Percentiles rank a stretch among this genome's conserved stretches.
phyloP scores from a whole-genome alignment of 352 stramenopile genomes.

The Globisporangium irregulare region DNA sequence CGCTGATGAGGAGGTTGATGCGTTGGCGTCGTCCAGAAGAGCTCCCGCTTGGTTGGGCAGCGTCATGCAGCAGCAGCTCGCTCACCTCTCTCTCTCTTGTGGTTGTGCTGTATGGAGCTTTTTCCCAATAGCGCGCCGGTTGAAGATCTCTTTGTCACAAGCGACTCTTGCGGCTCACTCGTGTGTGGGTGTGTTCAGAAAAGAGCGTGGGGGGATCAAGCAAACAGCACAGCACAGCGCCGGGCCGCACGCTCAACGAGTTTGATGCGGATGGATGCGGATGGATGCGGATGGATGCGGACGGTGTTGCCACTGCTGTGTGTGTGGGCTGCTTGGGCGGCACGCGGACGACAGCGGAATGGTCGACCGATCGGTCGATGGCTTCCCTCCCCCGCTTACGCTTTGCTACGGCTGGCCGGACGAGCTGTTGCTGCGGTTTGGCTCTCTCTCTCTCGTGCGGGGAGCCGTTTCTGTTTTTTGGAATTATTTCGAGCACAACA shows the following conservation, averaged over 20 bases:
- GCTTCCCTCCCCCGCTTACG: neutral
- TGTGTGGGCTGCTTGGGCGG: neutral
- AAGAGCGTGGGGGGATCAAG: neutral
- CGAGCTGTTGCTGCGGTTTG: neutral
- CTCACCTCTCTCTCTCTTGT: neutral
- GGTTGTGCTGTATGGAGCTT: neutral
- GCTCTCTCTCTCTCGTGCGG: neutral
- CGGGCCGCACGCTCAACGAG: neutral
- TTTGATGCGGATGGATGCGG: neutral
- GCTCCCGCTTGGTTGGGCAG: slow-evolving; percentile 6
- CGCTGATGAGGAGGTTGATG: neutral
- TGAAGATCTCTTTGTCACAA: slow-evolving; percentile 14
- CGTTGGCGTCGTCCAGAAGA: neutral
- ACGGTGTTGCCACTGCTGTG: neutral
- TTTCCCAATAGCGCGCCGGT: neutral
- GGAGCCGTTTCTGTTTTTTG: slow-evolving; percentile 8
- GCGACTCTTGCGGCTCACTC: neutral
- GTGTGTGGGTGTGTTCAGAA: neutral
- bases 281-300: neutral
- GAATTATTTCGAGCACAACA: slow-evolving; percentile 6
- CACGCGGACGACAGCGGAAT: neutral
- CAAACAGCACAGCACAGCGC: neutral
- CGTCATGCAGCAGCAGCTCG: slow-evolving; percentile 6
- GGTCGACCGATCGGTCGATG: neutral
- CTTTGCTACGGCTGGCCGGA: neutral